These are phyloP conservation scores for Heimioporus retisporus DNA, from an alignment of 1,284 basidiomycete species.

Conservation along the genomic window DNA sequence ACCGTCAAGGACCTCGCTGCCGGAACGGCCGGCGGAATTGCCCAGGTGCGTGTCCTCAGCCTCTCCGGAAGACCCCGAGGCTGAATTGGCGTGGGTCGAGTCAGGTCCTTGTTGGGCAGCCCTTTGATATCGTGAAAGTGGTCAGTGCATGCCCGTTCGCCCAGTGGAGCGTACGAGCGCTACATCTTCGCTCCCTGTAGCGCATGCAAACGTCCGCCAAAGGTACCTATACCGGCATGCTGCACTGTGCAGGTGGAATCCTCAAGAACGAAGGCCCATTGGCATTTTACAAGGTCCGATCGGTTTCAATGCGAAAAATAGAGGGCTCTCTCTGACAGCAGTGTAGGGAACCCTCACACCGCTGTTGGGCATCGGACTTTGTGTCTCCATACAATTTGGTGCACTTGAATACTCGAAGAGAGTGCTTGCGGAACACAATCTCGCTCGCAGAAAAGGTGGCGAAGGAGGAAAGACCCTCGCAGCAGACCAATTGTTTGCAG, in stretches of 20 bases:
- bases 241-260: constrained; percentile 91
- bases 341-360: constrained; percentile 92
- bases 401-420: constrained; percentile 93
- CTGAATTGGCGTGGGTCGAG: constrained; percentile 23
- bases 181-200: constrained; percentile 33
- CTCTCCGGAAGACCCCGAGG: constrained; percentile 5
- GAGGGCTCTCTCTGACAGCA: constrained; percentile 8
- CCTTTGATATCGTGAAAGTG: constrained; percentile 98
- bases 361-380: constrained; percentile 93
- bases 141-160: constrained; percentile 57
- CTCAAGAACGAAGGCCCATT: constrained; percentile 92
- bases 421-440: constrained; percentile 75
- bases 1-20: constrained; percentile 85
- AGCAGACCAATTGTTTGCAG: constrained; percentile 75
- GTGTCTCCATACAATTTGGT: constrained; percentile 98
- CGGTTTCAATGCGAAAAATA: not conserved
- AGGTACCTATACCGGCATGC: constrained; percentile 90
- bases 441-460: constrained; percentile 65
- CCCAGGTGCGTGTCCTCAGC: constrained; percentile 68
- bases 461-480: constrained; percentile 67
- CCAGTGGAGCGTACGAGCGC: not conserved
- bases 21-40: constrained; percentile 89
- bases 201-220: constrained; percentile 96
- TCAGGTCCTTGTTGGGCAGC: constrained; percentile 92
- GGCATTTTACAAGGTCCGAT: constrained; percentile 93